Evolutionary conservation across 371 early-diverging fungal species (phyloP).

Genomic region (Mucor racemosus): DNA sequence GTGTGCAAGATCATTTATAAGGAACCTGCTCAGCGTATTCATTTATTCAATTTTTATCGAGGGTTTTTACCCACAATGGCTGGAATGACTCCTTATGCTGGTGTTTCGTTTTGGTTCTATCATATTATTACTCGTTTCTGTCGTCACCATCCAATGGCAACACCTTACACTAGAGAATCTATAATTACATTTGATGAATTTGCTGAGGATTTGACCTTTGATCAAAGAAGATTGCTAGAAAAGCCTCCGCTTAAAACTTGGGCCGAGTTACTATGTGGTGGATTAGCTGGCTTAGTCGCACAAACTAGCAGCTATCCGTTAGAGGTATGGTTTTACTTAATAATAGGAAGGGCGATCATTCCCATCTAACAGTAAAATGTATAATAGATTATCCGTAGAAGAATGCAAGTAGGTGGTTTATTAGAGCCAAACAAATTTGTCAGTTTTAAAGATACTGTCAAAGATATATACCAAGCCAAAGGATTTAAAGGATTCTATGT

Average conservation of each 20-base stretch:
- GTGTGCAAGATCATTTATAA: constrained; percentile 47
- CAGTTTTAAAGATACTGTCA: constrained; percentile 64
- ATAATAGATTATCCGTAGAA: constrained; percentile 74
- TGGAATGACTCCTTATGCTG: constrained; percentile 95
- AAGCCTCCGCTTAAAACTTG: constrained; percentile 57
- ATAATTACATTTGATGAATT: constrained; percentile 14
- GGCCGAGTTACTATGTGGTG: constrained; percentile 85
- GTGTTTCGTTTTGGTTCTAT: constrained; percentile 81
- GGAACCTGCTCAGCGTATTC: constrained; percentile 39
- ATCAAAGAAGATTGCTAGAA: constrained; percentile 26
- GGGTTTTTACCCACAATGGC: constrained; percentile 83
- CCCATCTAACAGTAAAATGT: neutral
- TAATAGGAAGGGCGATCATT: neutral
- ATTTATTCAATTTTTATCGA: constrained; percentile 80
- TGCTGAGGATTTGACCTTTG: constrained; percentile 28
- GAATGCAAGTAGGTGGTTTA: constrained; percentile 89
- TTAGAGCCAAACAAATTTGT: constrained; percentile 58
- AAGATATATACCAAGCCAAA: constrained; percentile 63
- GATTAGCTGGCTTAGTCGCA: constrained; percentile 83
- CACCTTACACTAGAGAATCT: constrained; percentile 33
- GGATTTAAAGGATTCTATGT: constrained; percentile 93
- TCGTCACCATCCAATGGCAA: constrained; percentile 41
- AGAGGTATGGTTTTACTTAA: constrained; percentile 53
- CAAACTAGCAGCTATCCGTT: constrained; percentile 93
- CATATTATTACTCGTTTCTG: constrained; percentile 62